Conservation (phyloP, 2,329 filamentous ascomycete species). For the Endocalyx cinctus region DNA sequence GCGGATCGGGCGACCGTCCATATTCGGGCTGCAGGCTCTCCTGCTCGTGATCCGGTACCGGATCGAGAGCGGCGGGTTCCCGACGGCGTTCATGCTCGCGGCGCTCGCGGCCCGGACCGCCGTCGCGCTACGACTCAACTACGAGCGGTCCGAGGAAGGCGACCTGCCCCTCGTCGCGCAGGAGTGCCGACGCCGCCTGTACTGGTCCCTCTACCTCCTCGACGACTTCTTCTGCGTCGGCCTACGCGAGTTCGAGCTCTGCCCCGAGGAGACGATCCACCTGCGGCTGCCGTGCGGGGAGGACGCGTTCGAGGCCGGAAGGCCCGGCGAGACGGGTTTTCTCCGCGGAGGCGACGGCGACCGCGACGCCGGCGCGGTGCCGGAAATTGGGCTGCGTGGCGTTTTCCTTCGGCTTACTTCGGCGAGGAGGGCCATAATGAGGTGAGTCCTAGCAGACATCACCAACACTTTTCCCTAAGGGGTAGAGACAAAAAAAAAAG, state of each 20-base stretch:
- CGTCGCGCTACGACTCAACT: slow-evolving; percentile 34
- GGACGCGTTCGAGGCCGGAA: slow-evolving; percentile 25
- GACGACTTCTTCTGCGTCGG: slow-evolving; percentile 38
- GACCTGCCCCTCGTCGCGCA: slow-evolving; percentile 29
- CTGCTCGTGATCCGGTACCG: slow-evolving; percentile 27
- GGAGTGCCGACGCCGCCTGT: slow-evolving; percentile 33
- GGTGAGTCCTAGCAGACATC: slow-evolving; percentile 11
- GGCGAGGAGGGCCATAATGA: slow-evolving; percentile 22
- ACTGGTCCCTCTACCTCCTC: slow-evolving; percentile 37
- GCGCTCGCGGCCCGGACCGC: slow-evolving; percentile 31
- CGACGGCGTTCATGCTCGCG: slow-evolving; percentile 31
- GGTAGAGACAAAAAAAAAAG: no score
- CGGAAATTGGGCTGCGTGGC: slow-evolving; percentile 20
- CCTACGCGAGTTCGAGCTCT: slow-evolving; percentile 36
- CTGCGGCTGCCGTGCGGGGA: slow-evolving; percentile 33
- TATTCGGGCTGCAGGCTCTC: slow-evolving; percentile 28
- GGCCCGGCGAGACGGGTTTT: slow-evolving; percentile 15
- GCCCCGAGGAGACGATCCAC: slow-evolving; percentile 33
- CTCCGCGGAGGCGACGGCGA: no score
- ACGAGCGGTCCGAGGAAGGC: slow-evolving; percentile 32
- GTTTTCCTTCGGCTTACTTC: slow-evolving; percentile 21
- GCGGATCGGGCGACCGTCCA: slow-evolving; percentile 28
- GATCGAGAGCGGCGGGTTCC: slow-evolving; percentile 28
- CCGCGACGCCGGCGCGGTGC: no score
- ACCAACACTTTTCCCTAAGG: not conserved